These are phyloP conservation scores for Talaromyces sp. DNA, from an alignment of 2,329 filamentous ascomycete species.

Conservation along the genomic window DNA sequence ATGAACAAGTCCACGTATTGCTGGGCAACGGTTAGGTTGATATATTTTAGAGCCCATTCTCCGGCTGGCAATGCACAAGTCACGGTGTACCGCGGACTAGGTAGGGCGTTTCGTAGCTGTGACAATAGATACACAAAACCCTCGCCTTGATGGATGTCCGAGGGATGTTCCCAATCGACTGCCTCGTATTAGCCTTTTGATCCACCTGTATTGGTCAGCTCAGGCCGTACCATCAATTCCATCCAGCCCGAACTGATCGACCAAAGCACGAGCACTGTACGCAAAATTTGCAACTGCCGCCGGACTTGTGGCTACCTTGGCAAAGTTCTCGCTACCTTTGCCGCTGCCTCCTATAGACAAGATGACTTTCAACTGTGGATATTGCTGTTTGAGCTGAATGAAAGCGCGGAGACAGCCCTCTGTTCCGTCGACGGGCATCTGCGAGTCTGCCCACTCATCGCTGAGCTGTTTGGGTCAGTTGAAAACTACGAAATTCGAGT, in stretches of 20 bases:
- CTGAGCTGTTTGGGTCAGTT: slow-evolving; percentile 56
- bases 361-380: slow-evolving; percentile 69
- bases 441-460: slow-evolving; percentile 73
- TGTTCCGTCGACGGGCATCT: slow-evolving; percentile 68
- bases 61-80: slow-evolving; percentile 70
- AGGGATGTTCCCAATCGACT: slow-evolving; percentile 82
- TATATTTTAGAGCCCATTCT: slow-evolving; percentile 63
- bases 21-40: slow-evolving; percentile 62
- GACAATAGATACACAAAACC: slow-evolving; percentile 69
- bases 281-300: slow-evolving; percentile 66
- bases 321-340: slow-evolving; percentile 63
- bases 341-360: slow-evolving; percentile 70
- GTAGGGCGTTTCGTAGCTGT: slow-evolving; percentile 63
- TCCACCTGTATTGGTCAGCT: not conserved
- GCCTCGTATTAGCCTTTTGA: not conserved
- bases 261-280: slow-evolving; percentile 61
- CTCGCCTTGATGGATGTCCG: slow-evolving; percentile 61
- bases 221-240: slow-evolving; percentile 66
- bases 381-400: slow-evolving; percentile 66
- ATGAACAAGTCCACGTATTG: slow-evolving; percentile 72
- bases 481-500: not conserved
- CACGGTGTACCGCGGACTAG: slow-evolving; percentile 64
- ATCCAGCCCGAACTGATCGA: slow-evolving; percentile 68
- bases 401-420: slow-evolving; percentile 70
- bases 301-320: slow-evolving; percentile 61